phyloP scores from a whole-genome alignment of 1,139 yeast species.

The Spathaspora sp. region DNA sequence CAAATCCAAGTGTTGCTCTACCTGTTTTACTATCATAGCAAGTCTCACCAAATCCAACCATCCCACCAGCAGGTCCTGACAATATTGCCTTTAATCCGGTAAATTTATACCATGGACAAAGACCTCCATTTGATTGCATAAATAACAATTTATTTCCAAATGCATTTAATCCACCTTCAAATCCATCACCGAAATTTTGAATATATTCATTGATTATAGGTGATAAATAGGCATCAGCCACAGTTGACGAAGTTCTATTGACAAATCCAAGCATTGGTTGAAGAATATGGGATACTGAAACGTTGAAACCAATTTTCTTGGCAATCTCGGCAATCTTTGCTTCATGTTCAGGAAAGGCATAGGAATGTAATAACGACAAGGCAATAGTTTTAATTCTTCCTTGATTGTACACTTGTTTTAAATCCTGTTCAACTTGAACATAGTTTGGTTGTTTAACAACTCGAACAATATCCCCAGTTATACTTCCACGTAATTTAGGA shows the following conservation, averaged over 20 bases:
- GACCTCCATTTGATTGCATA: conserved; percentile 52
- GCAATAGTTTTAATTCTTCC: conserved; percentile 37
- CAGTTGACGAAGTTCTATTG: conserved; percentile 44
- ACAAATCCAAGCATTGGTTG: conserved; percentile 50
- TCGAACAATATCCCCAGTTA: conserved; percentile 39
- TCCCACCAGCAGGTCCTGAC: conserved; percentile 53
- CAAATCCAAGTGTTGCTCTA: conserved; percentile 46
- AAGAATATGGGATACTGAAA: conserved; percentile 41
- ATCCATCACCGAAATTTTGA: conserved; percentile 39
- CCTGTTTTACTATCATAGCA: conserved; percentile 32
- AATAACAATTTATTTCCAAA: conserved; percentile 44
- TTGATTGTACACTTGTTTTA: conserved; percentile 23
- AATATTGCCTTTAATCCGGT: conserved; percentile 48
- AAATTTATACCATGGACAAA: conserved; percentile 49
- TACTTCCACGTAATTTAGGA: conserved; percentile 25
- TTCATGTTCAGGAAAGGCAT: conserved; percentile 43
- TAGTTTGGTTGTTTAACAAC: conserved; percentile 35
- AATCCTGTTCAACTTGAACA: conserved; percentile 20
- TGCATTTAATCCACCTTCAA: conserved; percentile 44
- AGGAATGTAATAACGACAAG: conserved; percentile 40
- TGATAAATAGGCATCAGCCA: conserved; percentile 45
- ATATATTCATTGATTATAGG: conserved; percentile 38
- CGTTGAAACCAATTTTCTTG: conserved; percentile 34
- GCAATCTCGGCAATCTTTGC: conserved; percentile 35
- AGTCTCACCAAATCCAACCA: conserved; percentile 50